Evolutionary conservation across 305 asterid species (phyloP).

Genomic region (Fraxinus paxiana): DNA sequence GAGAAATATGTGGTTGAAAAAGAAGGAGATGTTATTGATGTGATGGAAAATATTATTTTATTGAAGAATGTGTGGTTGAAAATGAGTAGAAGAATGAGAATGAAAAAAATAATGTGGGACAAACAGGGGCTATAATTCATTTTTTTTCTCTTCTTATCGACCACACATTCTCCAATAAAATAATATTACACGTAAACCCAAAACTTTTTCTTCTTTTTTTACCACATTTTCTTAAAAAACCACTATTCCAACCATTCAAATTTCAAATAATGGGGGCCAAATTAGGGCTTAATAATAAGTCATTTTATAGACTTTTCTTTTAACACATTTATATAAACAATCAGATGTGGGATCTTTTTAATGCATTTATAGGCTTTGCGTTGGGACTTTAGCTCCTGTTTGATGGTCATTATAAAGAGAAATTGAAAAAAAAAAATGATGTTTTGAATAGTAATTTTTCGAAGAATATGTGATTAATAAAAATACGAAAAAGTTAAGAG

Average conservation of each 20-base stretch:
- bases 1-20: too few relatives aligned
- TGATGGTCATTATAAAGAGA: not conserved
- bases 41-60: too few relatives aligned
- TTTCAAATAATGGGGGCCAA: not conserved
- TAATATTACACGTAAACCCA: not conserved
- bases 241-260: not conserved
- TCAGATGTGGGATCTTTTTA: not conserved
- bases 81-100: too few relatives aligned
- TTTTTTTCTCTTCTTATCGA: not conserved
- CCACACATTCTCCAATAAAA: not conserved
- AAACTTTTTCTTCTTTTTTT: too few relatives aligned
- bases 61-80: too few relatives aligned
- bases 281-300: not conserved
- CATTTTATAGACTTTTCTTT: not conserved
- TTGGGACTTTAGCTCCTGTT: not conserved
- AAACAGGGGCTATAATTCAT: too few relatives aligned
- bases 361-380: not conserved
- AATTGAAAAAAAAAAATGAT: too few relatives aligned
- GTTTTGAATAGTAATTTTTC: not conserved
- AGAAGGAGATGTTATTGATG: too few relatives aligned
- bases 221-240: not conserved
- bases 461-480: not conserved
- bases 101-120: too few relatives aligned
- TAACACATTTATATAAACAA: not conserved
- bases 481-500: too few relatives aligned